Evolutionary conservation across 192 early-diverging fungal genomes (phyloP), one percentile per base, ranked within the genome.

Genomic region (Thamnidium elegans): DNA sequence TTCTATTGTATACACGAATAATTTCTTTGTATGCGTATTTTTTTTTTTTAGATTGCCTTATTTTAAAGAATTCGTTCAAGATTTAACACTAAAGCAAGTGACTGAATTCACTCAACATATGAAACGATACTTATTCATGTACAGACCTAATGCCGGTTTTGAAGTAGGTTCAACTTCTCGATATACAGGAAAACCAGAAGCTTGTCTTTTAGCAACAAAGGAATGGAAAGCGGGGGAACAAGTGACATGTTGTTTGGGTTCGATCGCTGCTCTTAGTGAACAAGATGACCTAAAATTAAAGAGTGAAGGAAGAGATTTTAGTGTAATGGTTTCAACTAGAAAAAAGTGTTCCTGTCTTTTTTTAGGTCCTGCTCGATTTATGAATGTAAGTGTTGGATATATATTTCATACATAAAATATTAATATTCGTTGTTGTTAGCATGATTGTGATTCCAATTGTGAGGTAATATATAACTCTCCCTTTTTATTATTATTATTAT

Each of bases 341-440:
- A 76, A 79, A 36, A 63, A 72, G 6, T 68, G 76, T 13, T 80
- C 70, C 44, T 85, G 79, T 53, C 65, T 87, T 17, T 85, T 85
- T 52, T 68, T 87, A 3, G 85, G 85, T 13, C 85, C 85, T 17
- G 85, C 82, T 3, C 73, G 85, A 20, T 87, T 87, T 69, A 81
- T 87, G 9, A 87, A 87, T 52, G 81, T 82, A 80, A 70, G 72
- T 44, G 6, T 51, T 10, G 30, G 0, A 5, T 15, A 45, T 45
- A 4, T 45, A 13, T 45, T 4, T 1, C 8, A 13, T 45, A 13
- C 14, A 15, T 53, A 4, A 9, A 13, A 17, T 17, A 19, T 7
- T 36, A 30, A 54, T 65, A 8, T 63, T 30, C 68, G 45, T 62
- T 53, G 0, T 58, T 31, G 26, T 60, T 71, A 85, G 83, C 85